Evolutionary conservation across 2,329 filamentous ascomycete species (phyloP), one percentile per base, ranked within the genome.

Genomic region (Penicillium rolfsii): DNA sequence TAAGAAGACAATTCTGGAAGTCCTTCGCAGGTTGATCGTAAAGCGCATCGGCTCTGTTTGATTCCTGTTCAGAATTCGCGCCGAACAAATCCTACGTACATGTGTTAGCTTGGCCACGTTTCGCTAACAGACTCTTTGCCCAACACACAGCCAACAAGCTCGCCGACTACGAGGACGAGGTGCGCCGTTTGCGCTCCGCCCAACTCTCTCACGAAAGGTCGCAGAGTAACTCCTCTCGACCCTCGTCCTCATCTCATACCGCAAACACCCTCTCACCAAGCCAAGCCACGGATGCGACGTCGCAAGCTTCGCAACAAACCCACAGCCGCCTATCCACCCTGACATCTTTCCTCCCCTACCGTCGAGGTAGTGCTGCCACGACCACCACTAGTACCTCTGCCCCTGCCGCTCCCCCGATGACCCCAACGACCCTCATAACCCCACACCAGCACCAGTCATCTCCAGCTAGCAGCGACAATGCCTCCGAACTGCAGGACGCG

Each of bases 101-200:
- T 26, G 36, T 45, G 26, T 55, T 55, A 40, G 35, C 28, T n/a
- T n/a, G 5, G 16, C 9, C 22, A 16, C 14, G 49, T 24, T 30
- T 36, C 12, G 36, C 50, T 60, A 46, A 59, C 60, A 36, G 52
- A 60, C 58, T 65, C 52, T 57, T 45, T 59, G 24, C 14, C 28
- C 50, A 45, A 22, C 19, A 40, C n/a, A 65, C 67, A 84, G 84
- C 81, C 52, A 80, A 83, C 66, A 86, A 80, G 72, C 81, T 87
- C 64, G 84, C 84, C 69, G 83, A 87, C 72, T 88, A 87, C 73
- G 86, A 88, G 78, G 85, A 87, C 65, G 84, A 88, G 70, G 76
- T 88, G 26, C 83, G 80, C 57, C 78, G 77, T 55, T 76, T 88
- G 35, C 76, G 75, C 70, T 67, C 73, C 35, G 54, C 64, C 6